Evolutionary conservation across 2,329 filamentous ascomycete species (phyloP).

Genomic region (Falciphora oryzae): DNA sequence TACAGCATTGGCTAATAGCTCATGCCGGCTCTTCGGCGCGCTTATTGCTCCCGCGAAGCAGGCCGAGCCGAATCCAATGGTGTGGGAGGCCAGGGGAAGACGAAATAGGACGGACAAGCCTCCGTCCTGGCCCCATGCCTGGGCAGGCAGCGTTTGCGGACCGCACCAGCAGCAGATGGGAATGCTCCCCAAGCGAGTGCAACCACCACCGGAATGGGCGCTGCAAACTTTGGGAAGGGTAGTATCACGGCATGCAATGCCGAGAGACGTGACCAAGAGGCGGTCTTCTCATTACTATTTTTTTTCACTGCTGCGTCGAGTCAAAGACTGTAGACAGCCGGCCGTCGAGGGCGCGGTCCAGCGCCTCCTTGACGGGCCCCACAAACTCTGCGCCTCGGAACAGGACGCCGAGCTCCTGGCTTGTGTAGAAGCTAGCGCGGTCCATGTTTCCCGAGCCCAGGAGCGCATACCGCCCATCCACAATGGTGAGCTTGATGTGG

Average conservation of each 20-base stretch:
- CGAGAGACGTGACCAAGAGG: not conserved
- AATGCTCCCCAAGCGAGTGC: not conserved
- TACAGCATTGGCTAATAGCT: not conserved
- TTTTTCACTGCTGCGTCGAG: constrained; percentile 12
- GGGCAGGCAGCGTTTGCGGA: not conserved
- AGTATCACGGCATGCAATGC: not conserved
- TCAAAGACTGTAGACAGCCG: constrained; percentile 28
- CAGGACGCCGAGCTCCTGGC: constrained; percentile 71
- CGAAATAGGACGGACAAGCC: not conserved
- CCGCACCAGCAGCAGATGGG: not conserved
- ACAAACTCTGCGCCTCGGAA: constrained; percentile 36
- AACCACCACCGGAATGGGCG: not conserved
- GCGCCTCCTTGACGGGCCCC: constrained; percentile 21
- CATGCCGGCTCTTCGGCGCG: not conserved
- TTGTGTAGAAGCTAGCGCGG: constrained; percentile 80
- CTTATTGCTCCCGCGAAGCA: not conserved
- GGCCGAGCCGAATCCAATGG: not conserved
- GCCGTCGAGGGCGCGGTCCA: constrained; percentile 27
- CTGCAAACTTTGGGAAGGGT: not conserved
- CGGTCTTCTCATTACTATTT: not conserved
- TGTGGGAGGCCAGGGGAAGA: not conserved
- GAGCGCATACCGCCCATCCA: constrained; percentile 62
- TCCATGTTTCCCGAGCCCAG: constrained; percentile 82
- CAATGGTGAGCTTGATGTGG: constrained; percentile 71
- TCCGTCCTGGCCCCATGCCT: not conserved